phyloP scores from a whole-genome alignment of 495 filamentous ascomycete species.

The Trichoderma orchidacearum region DNA sequence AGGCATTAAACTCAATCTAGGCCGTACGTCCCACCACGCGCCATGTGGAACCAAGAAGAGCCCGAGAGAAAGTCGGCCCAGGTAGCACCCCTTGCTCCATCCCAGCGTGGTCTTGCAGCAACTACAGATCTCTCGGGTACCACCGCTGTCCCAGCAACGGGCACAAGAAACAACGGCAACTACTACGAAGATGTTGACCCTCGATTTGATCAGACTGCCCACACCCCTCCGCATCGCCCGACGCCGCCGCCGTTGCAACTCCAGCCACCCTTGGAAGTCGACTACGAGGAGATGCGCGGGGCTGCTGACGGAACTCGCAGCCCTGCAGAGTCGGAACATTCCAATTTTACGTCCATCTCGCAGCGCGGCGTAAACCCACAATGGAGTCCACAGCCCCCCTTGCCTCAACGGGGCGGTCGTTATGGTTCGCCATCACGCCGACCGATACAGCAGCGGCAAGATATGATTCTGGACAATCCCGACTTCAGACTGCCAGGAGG shows the following conservation, averaged over 20 bases:
- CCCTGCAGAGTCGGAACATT: slow-evolving; percentile 62
- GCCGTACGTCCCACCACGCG: slow-evolving; percentile 51
- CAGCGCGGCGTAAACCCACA: slow-evolving; percentile 78
- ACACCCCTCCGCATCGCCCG: background rate
- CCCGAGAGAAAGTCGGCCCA: slow-evolving; percentile 27
- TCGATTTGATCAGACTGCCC: slow-evolving; percentile 45
- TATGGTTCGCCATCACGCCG: slow-evolving; percentile 16
- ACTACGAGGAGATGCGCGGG: slow-evolving; percentile 43
- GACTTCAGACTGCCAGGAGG: slow-evolving; percentile 51
- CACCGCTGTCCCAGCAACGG: slow-evolving; percentile 22
- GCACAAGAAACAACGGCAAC: slow-evolving; percentile 14
- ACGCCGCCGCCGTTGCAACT: slow-evolving; percentile 9
- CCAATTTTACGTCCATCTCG: slow-evolving; percentile 73
- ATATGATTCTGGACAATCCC: slow-evolving; percentile 57
- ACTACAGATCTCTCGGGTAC: slow-evolving; percentile 26
- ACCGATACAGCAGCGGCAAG: slow-evolving; percentile 32
- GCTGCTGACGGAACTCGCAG: slow-evolving; percentile 46
- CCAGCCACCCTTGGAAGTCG: background rate
- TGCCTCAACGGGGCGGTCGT: slow-evolving; percentile 16
- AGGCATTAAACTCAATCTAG: slow-evolving; percentile 19
- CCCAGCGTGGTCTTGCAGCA: slow-evolving; percentile 16
- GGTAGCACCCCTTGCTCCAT: slow-evolving; percentile 16
- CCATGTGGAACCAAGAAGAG: slow-evolving; percentile 39
- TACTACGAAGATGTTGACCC: slow-evolving; percentile 97
- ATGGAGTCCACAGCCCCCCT: slow-evolving; percentile 45